These are phyloP conservation scores for Colletotrichum tofieldiae DNA, from an alignment of 2,329 filamentous ascomycete genomes.

Conservation along the genomic window DNA sequence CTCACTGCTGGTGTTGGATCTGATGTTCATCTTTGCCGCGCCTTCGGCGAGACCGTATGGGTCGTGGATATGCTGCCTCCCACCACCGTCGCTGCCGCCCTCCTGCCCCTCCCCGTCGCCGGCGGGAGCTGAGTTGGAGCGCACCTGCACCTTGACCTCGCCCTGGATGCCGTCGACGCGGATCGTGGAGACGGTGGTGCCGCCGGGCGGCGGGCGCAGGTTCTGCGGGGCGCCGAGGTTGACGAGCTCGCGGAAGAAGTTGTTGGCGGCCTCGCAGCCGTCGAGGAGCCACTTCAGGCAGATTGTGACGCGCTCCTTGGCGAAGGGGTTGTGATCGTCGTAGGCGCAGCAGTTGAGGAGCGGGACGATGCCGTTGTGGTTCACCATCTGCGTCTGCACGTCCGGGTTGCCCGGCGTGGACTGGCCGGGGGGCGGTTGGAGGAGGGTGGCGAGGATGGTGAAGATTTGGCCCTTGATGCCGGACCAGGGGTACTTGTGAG, in stretches of 20 bases:
- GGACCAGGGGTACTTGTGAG: constrained; percentile 76
- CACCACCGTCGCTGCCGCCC: constrained; percentile 24
- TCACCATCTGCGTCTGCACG: constrained; percentile 90
- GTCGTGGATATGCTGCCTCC: constrained; percentile 45
- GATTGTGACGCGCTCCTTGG: constrained; percentile 91
- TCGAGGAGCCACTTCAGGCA: constrained; percentile 89
- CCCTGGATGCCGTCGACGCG: constrained; percentile 70
- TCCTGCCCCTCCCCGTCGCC: constrained; percentile 34
- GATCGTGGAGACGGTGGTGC: constrained; percentile 60
- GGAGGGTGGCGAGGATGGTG: constrained; percentile 88
- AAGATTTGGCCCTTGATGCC: constrained; percentile 94
- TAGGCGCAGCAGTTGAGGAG: constrained; percentile 91
- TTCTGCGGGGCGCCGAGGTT: constrained; percentile 59
- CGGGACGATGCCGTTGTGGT: constrained; percentile 87
- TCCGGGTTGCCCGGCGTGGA: constrained; percentile 76
- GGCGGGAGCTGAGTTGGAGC: constrained; percentile 46
- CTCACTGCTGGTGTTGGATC: constrained; percentile 47
- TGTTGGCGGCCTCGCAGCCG: constrained; percentile 80
- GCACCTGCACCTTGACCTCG: constrained; percentile 70
- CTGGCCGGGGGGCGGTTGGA: constrained; percentile 82
- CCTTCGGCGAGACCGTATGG: constrained; percentile 60
- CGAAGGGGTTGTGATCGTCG: constrained; percentile 94
- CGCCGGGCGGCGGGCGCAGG: constrained; percentile 53
- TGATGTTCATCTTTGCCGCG: constrained; percentile 59
- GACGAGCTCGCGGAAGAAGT: constrained; percentile 78